These are phyloP conservation scores for Cytospora leucostoma DNA, from an alignment of 2,329 filamentous ascomycete species.

Conservation along the genomic window DNA sequence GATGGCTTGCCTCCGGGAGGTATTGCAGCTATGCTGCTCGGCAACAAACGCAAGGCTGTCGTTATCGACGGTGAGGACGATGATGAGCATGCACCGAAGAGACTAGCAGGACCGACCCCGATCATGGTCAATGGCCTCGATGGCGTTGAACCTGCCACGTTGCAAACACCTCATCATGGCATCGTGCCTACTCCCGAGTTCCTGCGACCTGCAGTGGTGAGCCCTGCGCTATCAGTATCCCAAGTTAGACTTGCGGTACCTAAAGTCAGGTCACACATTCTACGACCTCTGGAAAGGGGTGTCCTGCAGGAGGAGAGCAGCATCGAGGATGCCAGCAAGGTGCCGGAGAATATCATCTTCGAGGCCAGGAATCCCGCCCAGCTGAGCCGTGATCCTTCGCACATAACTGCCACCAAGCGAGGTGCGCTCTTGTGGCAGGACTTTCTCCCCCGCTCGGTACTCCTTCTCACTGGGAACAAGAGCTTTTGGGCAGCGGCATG, in stretches of 20 bases:
- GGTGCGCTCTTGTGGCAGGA: conserved; percentile 90
- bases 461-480: conserved; percentile 88
- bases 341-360: conserved; percentile 72
- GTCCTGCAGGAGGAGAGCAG: conserved; percentile 54
- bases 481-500: conserved; percentile 92
- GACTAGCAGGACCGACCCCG: conserved; percentile 66
- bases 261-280: conserved; percentile 78
- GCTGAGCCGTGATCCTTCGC: conserved; percentile 73
- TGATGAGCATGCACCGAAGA: conserved; percentile 53
- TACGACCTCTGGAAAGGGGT: conserved; percentile 75
- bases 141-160: conserved; percentile 74
- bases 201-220: conserved; percentile 83
- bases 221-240: conserved; percentile 76
- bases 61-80: conserved; percentile 77
- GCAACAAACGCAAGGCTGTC: conserved; percentile 86
- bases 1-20: conserved; percentile 91
- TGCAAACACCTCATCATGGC: conserved; percentile 60
- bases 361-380: conserved; percentile 84
- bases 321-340: conserved; percentile 62
- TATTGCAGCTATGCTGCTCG: conserved; percentile 79
- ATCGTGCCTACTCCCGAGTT: conserved; percentile 76
- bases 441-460: conserved; percentile 80
- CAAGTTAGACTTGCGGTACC: conserved; percentile 87
- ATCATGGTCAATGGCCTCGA: conserved; percentile 77
- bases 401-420: conserved; percentile 78